A percentile compares a stretch with the other conserved stretches of the same genome.
phyloP scores from a whole-genome alignment of 2,329 filamentous ascomycete genomes.

The Fusarium sp. region DNA sequence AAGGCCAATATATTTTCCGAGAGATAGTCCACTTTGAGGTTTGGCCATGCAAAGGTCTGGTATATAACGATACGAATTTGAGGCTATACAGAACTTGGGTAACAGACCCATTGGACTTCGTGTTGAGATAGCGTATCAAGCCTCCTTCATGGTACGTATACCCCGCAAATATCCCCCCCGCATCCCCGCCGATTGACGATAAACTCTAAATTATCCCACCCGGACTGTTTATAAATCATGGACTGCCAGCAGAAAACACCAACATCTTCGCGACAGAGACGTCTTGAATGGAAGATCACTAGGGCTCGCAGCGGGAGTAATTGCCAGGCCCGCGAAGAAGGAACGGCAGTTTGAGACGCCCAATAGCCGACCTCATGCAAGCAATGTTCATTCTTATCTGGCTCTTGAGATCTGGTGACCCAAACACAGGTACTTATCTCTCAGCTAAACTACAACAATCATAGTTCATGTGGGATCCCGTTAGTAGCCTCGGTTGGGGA shows the following conservation, averaged over 20 bases:
- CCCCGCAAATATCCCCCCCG: not conserved
- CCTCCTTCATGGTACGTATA: not conserved
- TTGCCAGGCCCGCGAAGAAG: not conserved
- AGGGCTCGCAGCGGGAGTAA: fast-evolving
- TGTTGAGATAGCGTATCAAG: too few species aligned
- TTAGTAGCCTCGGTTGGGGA: not conserved
- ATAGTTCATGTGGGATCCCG: not conserved
- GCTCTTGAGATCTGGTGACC: not conserved
- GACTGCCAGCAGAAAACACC: not conserved
- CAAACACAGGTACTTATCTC: not conserved
- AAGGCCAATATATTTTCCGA: too few species aligned
- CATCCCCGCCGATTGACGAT: not conserved
- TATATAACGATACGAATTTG: not conserved
- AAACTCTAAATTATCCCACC: not conserved
- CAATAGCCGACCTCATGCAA: not conserved
- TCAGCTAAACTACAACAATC: not conserved
- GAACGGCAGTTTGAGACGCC: not conserved
- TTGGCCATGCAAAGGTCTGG: fast-evolving
- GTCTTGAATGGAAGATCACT: not conserved
- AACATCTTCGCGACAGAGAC: fast-evolving
- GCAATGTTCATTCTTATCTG: not conserved
- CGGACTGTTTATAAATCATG: not conserved
- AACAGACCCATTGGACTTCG: fast-evolving
- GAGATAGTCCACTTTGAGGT: fast-evolving
- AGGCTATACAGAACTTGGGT: not conserved